Percentiles rank a stretch among this genome's conserved stretches.
Conservation (phyloP, 352 stramenopile genomes). For the Phytophthora tubulina region DNA sequence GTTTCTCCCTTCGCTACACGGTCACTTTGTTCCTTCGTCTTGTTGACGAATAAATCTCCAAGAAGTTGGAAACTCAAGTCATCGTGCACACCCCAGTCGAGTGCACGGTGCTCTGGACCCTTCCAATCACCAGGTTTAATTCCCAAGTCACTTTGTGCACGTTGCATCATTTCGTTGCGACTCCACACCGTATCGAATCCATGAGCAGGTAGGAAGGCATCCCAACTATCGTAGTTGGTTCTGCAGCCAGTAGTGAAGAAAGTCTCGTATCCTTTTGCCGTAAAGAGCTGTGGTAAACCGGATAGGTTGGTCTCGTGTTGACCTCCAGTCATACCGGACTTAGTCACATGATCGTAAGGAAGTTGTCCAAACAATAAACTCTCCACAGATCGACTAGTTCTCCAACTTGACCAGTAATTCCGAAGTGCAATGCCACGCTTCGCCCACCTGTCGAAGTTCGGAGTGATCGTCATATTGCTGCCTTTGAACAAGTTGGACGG, state of each 20-base stretch:
- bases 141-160: slow-evolving; percentile 44
- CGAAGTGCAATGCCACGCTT: slow-evolving; percentile 57
- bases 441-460: slow-evolving; percentile 63
- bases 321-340: slow-evolving; percentile 47
- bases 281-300: slow-evolving; percentile 61
- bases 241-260: slow-evolving; percentile 56
- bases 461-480: slow-evolving; percentile 49
- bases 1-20: slow-evolving; percentile 29
- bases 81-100: slow-evolving; percentile 64
- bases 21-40: slow-evolving; percentile 44
- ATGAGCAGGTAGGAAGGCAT: slow-evolving; percentile 52
- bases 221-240: slow-evolving; percentile 56
- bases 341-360: slow-evolving; percentile 45
- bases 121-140: slow-evolving; percentile 53
- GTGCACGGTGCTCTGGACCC: slow-evolving; percentile 18
- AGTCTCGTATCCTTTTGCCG: slow-evolving; percentile 55
- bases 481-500: slow-evolving; percentile 22
- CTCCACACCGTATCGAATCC: slow-evolving; percentile 59
- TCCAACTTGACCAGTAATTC: slow-evolving; percentile 68
- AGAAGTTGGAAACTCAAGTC: slow-evolving; percentile 63
- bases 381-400: slow-evolving; percentile 63
- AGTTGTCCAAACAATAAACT: slow-evolving; percentile 64
- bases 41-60: slow-evolving; percentile 56
- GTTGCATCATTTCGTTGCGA: slow-evolving; percentile 45
- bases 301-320: slow-evolving; percentile 34